Evolutionary conservation across 2,329 filamentous ascomycete genomes (phyloP).

Genomic region (Cladosporium sp.): DNA sequence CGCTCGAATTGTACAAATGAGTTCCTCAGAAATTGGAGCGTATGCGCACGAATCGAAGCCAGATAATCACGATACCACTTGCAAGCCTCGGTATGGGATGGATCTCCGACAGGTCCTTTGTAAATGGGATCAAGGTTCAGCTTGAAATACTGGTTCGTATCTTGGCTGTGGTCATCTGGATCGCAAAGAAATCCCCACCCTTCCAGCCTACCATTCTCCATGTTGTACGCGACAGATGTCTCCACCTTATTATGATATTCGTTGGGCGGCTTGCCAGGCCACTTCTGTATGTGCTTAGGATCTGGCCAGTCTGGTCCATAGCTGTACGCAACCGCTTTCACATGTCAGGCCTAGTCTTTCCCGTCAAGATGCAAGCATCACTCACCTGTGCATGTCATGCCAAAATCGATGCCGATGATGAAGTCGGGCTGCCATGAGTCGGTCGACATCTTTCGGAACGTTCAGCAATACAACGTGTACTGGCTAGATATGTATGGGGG

Average conservation of each 20-base stretch:
- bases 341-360: not conserved
- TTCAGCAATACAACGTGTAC: not conserved
- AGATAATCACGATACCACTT: slow-evolving; percentile 18
- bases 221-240: slow-evolving; percentile 17
- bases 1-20: slow-evolving; percentile 4
- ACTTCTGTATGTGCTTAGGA: slow-evolving; percentile 18
- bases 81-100: slow-evolving; percentile 10
- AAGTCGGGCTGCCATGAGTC: not conserved
- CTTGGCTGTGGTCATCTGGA: slow-evolving; percentile 6
- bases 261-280: slow-evolving; percentile 17
- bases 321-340: slow-evolving; percentile 16
- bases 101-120: not conserved
- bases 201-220: not conserved
- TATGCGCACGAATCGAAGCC: slow-evolving; percentile 8
- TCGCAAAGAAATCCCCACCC: slow-evolving; percentile 22
- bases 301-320: slow-evolving; percentile 15
- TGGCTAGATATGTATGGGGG: not conserved
- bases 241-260: slow-evolving; percentile 21
- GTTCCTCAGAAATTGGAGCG: slow-evolving; percentile 11
- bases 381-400: slow-evolving; percentile 8
- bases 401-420: slow-evolving; percentile 2
- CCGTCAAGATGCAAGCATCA: not conserved
- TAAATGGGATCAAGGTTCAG: slow-evolving; percentile 20
- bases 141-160: slow-evolving; percentile 20
- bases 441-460: not conserved